Base-by-base conservation (phyloP, 2,329 filamentous ascomycete genomes). In the Diaporthe ilicicola region DNA sequence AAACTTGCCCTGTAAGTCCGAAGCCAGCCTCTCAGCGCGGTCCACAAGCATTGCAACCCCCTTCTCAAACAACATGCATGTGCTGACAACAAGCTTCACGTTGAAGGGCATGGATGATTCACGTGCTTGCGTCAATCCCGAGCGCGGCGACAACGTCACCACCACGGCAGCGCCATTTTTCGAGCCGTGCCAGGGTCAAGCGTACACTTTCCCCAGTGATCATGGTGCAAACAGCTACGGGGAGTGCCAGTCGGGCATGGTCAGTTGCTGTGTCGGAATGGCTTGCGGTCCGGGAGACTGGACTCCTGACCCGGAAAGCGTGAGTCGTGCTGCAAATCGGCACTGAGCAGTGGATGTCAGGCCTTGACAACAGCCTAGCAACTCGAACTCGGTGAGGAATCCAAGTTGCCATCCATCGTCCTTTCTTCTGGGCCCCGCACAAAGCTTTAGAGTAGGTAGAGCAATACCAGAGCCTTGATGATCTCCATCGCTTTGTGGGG, bases 61-160 rank as follows among this genome's bases (percentile, higher is more conserved):
- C 12, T 8, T 42, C 3, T 27, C 1, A 22, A 42, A 19, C 10
- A 42, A 19, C 17, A 17, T n/a, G 32, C 15, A n/a, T 10, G 13
- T 24, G 48, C 48, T 54, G 48, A 32, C 24, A 42, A 15, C 3
- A 10, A 13, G 24, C 1, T 19, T 37, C 3, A 59, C 19, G 0
- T 27, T 8, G n/a, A 32, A 66, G 62, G 32, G 17, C 13, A 22
- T 9, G 34, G 48, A 42, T 10, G 48, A 27, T 6, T 5, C 29
- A 10, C 72, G 73, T 8, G 73, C 73, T 3, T 77, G 76, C 72
- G 65, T 69, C 19, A 77, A 77, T 54, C 75, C 75, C 0, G 48
- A 67, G 42, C 71, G 73, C 7, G 27, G 50, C 54, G 54, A 72
- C 56, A 62, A 56, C 12, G 2, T 10, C 12, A 68, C 54, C 7